A percentile compares a stretch with the other conserved stretches of the same genome.
phyloP scores from a whole-genome alignment of 345 rosid genomes.

The Eucalyptus camaldulensis region DNA sequence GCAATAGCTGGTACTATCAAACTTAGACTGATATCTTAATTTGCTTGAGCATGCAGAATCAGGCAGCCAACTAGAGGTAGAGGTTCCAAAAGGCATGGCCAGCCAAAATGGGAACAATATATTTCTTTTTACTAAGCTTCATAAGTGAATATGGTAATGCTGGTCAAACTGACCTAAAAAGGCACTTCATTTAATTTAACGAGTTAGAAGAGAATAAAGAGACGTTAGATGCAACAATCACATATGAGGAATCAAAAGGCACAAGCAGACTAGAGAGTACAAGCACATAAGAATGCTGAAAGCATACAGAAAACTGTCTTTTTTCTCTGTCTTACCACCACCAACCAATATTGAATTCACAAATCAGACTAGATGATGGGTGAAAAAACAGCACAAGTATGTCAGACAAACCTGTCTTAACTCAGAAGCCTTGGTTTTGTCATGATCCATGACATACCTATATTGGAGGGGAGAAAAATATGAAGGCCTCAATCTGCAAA shows the following conservation, averaged over 20 bases:
- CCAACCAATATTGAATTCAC: background rate
- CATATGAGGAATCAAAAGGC: background rate
- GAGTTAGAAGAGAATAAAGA: background rate
- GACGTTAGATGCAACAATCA: background rate
- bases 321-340: background rate
- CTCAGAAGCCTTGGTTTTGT: constrained; percentile 39
- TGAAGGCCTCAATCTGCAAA: background rate
- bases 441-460: constrained; percentile 88
- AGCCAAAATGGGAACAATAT: background rate
- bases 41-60: background rate
- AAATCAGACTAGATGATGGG: background rate
- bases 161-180: background rate
- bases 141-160: background rate
- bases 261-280: background rate
- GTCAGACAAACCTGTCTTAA: constrained; percentile 28
- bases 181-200: background rate
- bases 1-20: background rate
- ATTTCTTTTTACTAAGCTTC: background rate
- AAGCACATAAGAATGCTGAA: background rate
- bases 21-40: background rate
- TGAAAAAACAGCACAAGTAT: background rate
- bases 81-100: background rate
- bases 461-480: background rate
- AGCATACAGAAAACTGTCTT: background rate
- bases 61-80: background rate